Conservation (phyloP, 192 early-diverging fungal species). For the Umbelopsis vinacea region DNA sequence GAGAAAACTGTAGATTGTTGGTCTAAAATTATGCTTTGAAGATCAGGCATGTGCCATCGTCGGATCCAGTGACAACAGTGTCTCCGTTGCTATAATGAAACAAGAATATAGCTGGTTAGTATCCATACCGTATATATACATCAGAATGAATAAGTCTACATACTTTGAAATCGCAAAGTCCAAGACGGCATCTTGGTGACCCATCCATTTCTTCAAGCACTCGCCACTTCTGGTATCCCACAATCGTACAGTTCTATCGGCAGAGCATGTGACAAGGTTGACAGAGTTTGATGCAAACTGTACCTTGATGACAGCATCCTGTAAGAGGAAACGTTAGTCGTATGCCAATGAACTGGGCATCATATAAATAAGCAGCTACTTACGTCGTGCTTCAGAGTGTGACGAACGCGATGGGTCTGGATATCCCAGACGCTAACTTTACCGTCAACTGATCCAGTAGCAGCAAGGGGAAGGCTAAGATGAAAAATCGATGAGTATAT, state of each 20-base stretch:
- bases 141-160: neutral
- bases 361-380: neutral
- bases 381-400: slow-evolving; percentile 79
- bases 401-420: slow-evolving; percentile 79
- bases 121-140: neutral
- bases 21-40: slow-evolving; percentile 47
- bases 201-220: slow-evolving; percentile 71
- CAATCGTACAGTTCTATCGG: slow-evolving; percentile 78
- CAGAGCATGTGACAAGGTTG: slow-evolving; percentile 74
- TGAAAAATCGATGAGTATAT: neutral
- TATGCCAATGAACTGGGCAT: neutral
- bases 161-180: slow-evolving; percentile 74
- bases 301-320: slow-evolving; percentile 84
- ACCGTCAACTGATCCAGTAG: slow-evolving; percentile 89
- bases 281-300: slow-evolving; percentile 73
- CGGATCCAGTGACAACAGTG: slow-evolving; percentile 77
- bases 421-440: slow-evolving; percentile 92
- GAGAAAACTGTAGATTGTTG: neutral
- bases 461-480: slow-evolving; percentile 69
- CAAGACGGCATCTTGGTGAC: slow-evolving; percentile 88
- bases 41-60: slow-evolving; percentile 82
- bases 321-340: slow-evolving; percentile 9
- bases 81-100: slow-evolving; percentile 58
- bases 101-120: neutral
- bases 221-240: slow-evolving; percentile 94